These are phyloP conservation scores for Colletotrichum sp. DNA, from an alignment of 2,329 filamentous ascomycete genomes.

Conservation along the genomic window DNA sequence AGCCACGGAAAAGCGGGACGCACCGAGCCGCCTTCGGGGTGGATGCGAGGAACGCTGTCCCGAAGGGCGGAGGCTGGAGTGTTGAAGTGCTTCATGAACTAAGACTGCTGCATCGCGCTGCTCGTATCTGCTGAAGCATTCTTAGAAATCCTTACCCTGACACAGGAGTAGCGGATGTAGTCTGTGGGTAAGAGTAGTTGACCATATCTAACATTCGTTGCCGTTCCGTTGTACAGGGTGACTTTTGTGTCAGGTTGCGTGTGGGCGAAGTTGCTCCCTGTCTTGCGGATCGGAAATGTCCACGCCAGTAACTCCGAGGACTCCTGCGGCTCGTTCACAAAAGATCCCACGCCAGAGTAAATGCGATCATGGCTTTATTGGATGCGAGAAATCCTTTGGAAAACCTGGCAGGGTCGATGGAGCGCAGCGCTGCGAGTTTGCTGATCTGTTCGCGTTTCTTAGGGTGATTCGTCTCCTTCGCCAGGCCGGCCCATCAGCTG, in stretches of 20 bases:
- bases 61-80: not conserved
- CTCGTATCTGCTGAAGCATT: not conserved
- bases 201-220: not conserved
- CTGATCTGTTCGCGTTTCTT: not conserved
- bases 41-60: not conserved
- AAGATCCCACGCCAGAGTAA: not conserved
- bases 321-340: not conserved
- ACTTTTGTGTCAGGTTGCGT: not conserved
- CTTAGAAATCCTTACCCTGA: not conserved
- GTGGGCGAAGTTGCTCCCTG: not conserved
- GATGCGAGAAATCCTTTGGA: no score
- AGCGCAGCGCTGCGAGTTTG: not conserved
- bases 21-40: not conserved
- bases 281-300: not conserved
- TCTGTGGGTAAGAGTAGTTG: not conserved
- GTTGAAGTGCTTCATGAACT: not conserved
- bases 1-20: not conserved
- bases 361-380: not conserved
- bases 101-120: not conserved
- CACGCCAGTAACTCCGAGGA: not conserved
- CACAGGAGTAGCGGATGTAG: not conserved
- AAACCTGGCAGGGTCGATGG: not conserved
- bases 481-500: no score
- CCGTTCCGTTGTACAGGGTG: not conserved
- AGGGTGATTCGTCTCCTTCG: no score